Conservation (phyloP, 495 filamentous ascomycete genomes). For the Platismatia glauca region DNA sequence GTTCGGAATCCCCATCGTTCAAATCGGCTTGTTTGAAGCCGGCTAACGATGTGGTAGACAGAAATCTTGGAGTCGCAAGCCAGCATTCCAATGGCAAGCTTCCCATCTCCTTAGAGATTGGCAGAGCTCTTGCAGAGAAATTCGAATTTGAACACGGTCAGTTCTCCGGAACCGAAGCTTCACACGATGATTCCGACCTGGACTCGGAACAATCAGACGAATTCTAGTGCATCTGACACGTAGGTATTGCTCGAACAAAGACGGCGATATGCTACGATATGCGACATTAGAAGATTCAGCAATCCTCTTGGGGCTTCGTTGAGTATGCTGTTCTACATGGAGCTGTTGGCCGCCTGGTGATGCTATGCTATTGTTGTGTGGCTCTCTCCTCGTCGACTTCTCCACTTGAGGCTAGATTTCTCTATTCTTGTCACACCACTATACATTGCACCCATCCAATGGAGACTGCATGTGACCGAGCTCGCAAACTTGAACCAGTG, state of each 20-base stretch:
- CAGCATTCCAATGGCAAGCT: slow-evolving; percentile 16
- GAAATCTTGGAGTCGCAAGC: slow-evolving; percentile 8
- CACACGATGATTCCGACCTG: not conserved
- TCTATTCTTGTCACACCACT: not conserved
- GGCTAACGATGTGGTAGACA: slow-evolving; percentile 14
- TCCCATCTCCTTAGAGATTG: slow-evolving; percentile 1
- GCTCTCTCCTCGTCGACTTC: not conserved
- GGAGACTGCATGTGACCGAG: not conserved
- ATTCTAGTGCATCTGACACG: not conserved
- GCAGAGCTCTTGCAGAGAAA: slow-evolving; percentile 14
- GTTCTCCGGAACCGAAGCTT: not conserved
- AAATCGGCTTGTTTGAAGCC: not conserved
- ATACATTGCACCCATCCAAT: not conserved
- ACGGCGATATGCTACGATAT: not conserved
- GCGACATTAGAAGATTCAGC: not conserved
- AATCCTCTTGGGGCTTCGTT: not conserved
- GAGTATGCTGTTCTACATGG: not conserved
- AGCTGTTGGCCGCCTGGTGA: not conserved
- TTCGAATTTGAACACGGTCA: slow-evolving; percentile 4
- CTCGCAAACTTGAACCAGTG: not conserved
- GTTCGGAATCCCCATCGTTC: not conserved
- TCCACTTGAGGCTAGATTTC: not conserved
- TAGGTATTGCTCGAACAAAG: not conserved
- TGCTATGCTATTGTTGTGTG: not conserved
- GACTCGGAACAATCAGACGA: not conserved